Conservation (phyloP, 805 yeast genomes). For the Candida suzukii region DNA sequence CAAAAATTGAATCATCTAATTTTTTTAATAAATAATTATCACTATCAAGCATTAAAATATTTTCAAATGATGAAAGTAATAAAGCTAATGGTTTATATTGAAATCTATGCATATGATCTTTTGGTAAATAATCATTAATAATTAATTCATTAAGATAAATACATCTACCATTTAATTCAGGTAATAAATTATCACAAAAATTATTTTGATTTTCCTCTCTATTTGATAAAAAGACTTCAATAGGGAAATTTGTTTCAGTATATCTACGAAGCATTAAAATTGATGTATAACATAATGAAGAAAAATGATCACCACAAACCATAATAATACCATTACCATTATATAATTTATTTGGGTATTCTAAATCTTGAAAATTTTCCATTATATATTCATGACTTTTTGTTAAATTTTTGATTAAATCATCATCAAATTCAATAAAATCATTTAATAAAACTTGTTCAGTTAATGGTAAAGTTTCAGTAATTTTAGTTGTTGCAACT, state of each 20-base stretch:
- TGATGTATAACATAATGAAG: constrained; percentile 46
- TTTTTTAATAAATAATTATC: constrained; percentile 45
- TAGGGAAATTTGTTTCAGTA: constrained; percentile 41
- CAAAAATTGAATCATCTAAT: constrained; percentile 43
- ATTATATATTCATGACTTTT: constrained; percentile 37
- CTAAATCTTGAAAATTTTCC: constrained; percentile 28
- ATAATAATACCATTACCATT: constrained; percentile 49
- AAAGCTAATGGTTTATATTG: constrained; percentile 32
- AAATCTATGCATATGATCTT: constrained; percentile 29
- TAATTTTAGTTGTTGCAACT: no score
- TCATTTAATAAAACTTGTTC: no score
- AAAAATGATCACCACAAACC: constrained; percentile 53
- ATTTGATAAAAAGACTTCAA: constrained; percentile 34
- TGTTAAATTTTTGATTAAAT: constrained; percentile 35
- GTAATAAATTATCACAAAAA: constrained; percentile 33
- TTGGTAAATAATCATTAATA: constrained; percentile 19
- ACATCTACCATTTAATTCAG: constrained; percentile 34
- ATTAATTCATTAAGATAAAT: constrained; percentile 30
- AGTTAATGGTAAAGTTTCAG: no score
- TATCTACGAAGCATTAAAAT: constrained; percentile 40
- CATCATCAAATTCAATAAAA: constrained; percentile 32
- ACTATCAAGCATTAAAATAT: constrained; percentile 36
- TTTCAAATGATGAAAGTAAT: constrained; percentile 39
- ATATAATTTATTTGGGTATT: constrained; percentile 28
- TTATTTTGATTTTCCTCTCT: constrained; percentile 29